Evolutionary conservation across 2,329 filamentous ascomycete species (phyloP).

Genomic region (Stagonosporopsis chrysanthemi): DNA sequence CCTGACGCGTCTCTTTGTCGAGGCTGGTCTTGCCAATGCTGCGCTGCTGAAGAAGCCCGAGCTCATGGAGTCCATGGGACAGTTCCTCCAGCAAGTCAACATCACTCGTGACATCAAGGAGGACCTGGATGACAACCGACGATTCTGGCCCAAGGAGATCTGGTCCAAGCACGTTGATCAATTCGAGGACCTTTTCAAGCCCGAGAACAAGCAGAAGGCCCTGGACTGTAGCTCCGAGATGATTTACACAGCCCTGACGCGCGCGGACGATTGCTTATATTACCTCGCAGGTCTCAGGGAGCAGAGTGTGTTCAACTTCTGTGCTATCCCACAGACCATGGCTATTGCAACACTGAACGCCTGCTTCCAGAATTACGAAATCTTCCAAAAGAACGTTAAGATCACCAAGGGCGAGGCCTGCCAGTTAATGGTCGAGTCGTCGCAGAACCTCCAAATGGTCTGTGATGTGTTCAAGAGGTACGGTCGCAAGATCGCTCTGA

Average conservation of each 20-base stretch:
- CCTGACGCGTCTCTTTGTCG: slow-evolving; percentile 86
- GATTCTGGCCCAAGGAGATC: slow-evolving; percentile 95
- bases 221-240: slow-evolving; percentile 90
- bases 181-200: slow-evolving; percentile 89
- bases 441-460: slow-evolving; percentile 83
- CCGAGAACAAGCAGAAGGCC: slow-evolving; percentile 77
- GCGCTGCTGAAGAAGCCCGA: slow-evolving; percentile 79
- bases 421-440: slow-evolving; percentile 88
- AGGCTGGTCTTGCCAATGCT: slow-evolving; percentile 84
- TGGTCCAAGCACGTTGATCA: slow-evolving; percentile 94
- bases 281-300: slow-evolving; percentile 95
- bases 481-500: slow-evolving; percentile 82
- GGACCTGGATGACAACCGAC: slow-evolving; percentile 83
- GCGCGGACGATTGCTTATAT: slow-evolving; percentile 93
- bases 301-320: slow-evolving; percentile 99
- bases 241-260: slow-evolving; percentile 86
- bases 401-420: slow-evolving; percentile 96
- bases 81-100: slow-evolving; percentile 98
- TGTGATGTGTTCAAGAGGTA: slow-evolving; percentile 85
- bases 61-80: slow-evolving; percentile 93
- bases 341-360: slow-evolving; percentile 93
- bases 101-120: slow-evolving; percentile 96
- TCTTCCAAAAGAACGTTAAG: slow-evolving; percentile 90
- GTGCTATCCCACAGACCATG: slow-evolving; percentile 96
- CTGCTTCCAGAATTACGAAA: slow-evolving; percentile 87